These are phyloP conservation scores for Lentinula lateritia DNA, from an alignment of 768 basidiomycete species.

Conservation along the genomic window DNA sequence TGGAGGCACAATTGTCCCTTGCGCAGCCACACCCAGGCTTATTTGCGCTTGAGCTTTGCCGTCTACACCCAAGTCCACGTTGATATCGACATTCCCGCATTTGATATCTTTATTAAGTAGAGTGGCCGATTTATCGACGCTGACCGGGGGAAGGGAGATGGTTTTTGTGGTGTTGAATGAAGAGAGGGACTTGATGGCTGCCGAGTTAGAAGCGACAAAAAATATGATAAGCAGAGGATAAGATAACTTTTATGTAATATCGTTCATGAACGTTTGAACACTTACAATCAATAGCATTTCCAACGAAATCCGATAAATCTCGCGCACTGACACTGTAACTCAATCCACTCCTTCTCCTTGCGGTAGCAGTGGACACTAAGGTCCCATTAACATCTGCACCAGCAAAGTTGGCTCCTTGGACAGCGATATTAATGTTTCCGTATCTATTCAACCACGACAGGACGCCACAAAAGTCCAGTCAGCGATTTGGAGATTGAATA, in stretches of 20 bases:
- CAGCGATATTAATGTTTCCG: conserved; percentile 18
- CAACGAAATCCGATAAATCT: conserved; percentile 22
- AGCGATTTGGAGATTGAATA: no score
- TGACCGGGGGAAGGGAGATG: conserved; percentile 23
- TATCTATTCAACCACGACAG: not conserved
- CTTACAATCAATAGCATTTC: conserved; percentile 21
- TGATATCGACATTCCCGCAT: conserved; percentile 18
- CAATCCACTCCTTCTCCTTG: conserved; percentile 9
- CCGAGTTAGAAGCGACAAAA: no score
- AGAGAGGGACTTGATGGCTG: conserved; percentile 21
- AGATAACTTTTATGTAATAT: not conserved
- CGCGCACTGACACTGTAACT: conserved; percentile 9
- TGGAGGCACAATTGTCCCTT: conserved; percentile 42
- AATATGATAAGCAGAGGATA: not conserved
- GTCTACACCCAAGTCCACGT: conserved; percentile 21
- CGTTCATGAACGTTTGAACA: conserved; percentile 1
- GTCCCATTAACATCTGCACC: conserved; percentile 14
- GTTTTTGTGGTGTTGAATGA: conserved; percentile 26
- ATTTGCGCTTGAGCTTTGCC: conserved; percentile 26
- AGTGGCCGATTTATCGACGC: conserved; percentile 24
- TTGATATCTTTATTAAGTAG: conserved; percentile 19
- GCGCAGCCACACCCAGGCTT: conserved; percentile 33
- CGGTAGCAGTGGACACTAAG: conserved; percentile 9
- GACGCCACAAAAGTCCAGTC: no score
- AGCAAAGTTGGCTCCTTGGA: conserved; percentile 17